Evolutionary conservation across 805 yeast species (phyloP), one percentile per base, ranked within the genome.

Genomic region (Suhomyces sp.): DNA sequence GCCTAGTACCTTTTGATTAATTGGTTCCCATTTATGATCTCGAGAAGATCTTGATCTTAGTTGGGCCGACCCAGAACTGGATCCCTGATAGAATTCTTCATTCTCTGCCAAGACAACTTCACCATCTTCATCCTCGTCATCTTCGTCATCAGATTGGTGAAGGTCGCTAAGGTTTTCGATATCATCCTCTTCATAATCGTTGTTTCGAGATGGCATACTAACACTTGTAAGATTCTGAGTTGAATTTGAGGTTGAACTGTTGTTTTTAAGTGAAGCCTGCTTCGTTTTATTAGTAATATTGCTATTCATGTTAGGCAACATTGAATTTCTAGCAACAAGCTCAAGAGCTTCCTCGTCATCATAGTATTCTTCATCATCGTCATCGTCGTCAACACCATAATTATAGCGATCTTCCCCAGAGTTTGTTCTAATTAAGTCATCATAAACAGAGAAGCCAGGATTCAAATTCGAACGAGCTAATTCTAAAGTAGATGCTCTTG

Each of bases 21-120:
- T 48, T 2, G 83, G 83, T 5, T 46, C 51, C 83, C 83, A 79
- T 46, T 77, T 70, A 21, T 35, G 32, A 19, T 33, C 33, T 9
- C 16, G 16, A 7, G 33, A 23, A 3, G 15, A 7, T 9, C 19
- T 16, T 5, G 12, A 11, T 23, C 12, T 23, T 23, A 6, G 25
- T 7, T 14, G 7, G 17, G 6, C 6, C 18, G 13, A 14, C 8
- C 6, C 6, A 6, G 21, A 6, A 16, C 13, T 6, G 33, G 10
- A 21, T 21, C 4, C 11, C 6, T 6, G 9, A 5, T 22, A n/a
- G 3, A 16, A 9, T 17, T 22, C 32, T 9, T 28, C 38, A 3
- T 31, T 17, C 7, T 31, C 33, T n/a, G 10, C 37, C 27, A 38
- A 28, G 11, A 24, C 28, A 8, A 19, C 38, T 19, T 31, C 42